A percentile compares a stretch with the other conserved stretches of the same genome.
Evolutionary conservation across 2,329 filamentous ascomycete genomes (phyloP).

Genomic region (Trichophyton verrucosum): DNA sequence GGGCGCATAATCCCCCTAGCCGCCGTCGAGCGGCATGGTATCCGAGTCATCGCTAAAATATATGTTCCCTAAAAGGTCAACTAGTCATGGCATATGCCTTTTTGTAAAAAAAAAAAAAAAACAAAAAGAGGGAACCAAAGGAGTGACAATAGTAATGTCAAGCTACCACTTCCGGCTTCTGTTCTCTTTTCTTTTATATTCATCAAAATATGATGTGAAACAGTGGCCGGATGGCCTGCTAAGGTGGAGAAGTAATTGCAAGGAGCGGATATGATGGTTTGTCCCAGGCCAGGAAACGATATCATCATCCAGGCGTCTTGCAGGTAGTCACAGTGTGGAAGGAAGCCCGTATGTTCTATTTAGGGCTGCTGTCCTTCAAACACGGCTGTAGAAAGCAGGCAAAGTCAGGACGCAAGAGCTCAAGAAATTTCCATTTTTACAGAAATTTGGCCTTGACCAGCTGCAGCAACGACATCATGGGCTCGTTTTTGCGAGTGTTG

Average conservation of each 20-base stretch:
- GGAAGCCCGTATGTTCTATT: not conserved
- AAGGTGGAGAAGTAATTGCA: not conserved
- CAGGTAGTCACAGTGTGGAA: not conserved
- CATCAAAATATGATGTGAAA: not conserved
- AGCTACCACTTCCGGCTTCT: not conserved
- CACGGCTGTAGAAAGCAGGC: not conserved
- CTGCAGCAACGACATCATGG: not conserved
- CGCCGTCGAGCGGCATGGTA: slow-evolving; percentile 25
- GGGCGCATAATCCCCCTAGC: slow-evolving; percentile 22
- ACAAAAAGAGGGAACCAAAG: not conserved
- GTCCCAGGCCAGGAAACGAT: not conserved
- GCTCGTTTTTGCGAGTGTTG: not conserved
- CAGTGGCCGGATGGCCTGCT: not conserved
- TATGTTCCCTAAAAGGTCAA: slow-evolving; percentile 1
- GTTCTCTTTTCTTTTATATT: not conserved
- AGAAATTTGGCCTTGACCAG: not conserved
- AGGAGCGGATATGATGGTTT: not conserved
- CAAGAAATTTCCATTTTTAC: not conserved
- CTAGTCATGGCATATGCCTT: not conserved
- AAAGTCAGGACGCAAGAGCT: not conserved
- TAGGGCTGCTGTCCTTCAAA: not conserved
- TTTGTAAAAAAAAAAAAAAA: not conserved
- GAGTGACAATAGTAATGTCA: not conserved
- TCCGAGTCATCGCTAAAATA: slow-evolving; percentile 24
- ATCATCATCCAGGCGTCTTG: not conserved